Percentiles rank a stretch among this genome's conserved stretches.
Conservation (phyloP, 192 early-diverging fungal species). For the Jimgerdemannia lactiflua region DNA sequence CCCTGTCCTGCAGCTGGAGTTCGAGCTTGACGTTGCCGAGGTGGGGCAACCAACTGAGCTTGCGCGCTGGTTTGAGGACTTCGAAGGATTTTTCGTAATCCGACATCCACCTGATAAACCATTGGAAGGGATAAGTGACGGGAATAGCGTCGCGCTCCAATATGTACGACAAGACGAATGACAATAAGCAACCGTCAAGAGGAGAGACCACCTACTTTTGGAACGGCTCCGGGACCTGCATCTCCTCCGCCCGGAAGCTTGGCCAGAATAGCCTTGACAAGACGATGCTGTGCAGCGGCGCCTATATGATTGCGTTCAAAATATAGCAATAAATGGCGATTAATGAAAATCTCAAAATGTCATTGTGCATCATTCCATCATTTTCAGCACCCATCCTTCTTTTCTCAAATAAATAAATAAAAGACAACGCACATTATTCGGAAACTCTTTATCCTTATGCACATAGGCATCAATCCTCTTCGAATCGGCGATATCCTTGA, state of each 20-base stretch:
- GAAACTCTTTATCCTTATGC: constrained; percentile 16
- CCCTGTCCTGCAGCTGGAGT: constrained; percentile 42
- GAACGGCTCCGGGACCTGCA: background rate
- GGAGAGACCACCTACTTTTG: background rate
- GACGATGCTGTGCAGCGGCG: background rate
- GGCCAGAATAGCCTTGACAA: background rate
- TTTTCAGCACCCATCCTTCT: too few relatives aligned
- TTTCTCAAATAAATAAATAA: background rate
- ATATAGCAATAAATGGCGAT: too few relatives aligned
- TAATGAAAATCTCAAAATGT: too few relatives aligned
- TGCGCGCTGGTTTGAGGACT: constrained; percentile 41
- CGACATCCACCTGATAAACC: background rate
- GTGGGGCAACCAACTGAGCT: constrained; percentile 42
- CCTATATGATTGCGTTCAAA: background rate
- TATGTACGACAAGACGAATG: too few relatives aligned
- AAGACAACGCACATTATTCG: background rate
- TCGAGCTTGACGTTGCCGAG: constrained; percentile 37
- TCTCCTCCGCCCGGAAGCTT: background rate
- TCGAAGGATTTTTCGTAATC: constrained; percentile 33
- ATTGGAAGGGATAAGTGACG: background rate
- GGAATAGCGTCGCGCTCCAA: too few relatives aligned
- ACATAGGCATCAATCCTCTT: constrained; percentile 57
- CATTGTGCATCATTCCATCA: too few relatives aligned
- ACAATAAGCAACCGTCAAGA: background rate
- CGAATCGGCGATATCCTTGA: constrained; percentile 75